A percentile compares a stretch with the other conserved stretches of the same genome.
These are phyloP conservation scores for Clarireedia paspali DNA, from an alignment of 2,329 filamentous ascomycete species.

Conservation along the genomic window DNA sequence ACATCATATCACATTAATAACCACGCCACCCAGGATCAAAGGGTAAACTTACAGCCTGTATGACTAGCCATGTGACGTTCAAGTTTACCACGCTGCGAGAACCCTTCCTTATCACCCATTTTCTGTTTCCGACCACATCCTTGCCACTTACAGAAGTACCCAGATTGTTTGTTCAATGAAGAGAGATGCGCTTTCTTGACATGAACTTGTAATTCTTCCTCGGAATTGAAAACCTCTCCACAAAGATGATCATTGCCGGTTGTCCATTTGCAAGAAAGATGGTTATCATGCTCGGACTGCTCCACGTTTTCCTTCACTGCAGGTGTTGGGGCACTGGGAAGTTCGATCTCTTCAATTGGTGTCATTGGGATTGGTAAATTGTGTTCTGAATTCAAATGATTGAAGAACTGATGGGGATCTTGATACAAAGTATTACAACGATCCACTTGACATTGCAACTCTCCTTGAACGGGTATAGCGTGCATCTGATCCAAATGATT, in stretches of 20 bases:
- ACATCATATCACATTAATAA: neutral
- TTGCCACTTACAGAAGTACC: conserved; percentile 49
- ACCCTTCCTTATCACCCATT: conserved; percentile 35
- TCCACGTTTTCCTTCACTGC: neutral
- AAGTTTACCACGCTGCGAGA: conserved; percentile 54
- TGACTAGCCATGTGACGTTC: conserved; percentile 59
- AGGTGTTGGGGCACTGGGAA: neutral
- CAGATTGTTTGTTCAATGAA: conserved; percentile 36
- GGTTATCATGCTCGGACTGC: conserved; percentile 1
- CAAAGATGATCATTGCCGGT: conserved; percentile 10
- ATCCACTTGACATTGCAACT: conserved; percentile 22
- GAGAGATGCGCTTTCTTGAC: conserved; percentile 44
- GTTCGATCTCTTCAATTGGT: conserved; percentile 15
- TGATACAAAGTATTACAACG: conserved; percentile 20
- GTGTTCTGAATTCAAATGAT: conserved; percentile 22
- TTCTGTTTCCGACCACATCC: conserved; percentile 40
- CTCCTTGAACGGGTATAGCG: conserved; percentile 21
- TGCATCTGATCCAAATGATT: conserved; percentile 26
- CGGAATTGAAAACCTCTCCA: conserved; percentile 14
- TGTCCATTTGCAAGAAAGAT: conserved; percentile 25
- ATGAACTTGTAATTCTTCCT: conserved; percentile 48
- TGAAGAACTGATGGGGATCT: conserved; percentile 19
- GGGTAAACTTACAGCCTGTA: conserved; percentile 48
- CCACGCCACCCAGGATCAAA: neutral
- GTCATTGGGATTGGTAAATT: conserved; percentile 14